Base-by-base conservation (phyloP, 768 basidiomycete genomes). In the Pleurotus giganteus region DNA sequence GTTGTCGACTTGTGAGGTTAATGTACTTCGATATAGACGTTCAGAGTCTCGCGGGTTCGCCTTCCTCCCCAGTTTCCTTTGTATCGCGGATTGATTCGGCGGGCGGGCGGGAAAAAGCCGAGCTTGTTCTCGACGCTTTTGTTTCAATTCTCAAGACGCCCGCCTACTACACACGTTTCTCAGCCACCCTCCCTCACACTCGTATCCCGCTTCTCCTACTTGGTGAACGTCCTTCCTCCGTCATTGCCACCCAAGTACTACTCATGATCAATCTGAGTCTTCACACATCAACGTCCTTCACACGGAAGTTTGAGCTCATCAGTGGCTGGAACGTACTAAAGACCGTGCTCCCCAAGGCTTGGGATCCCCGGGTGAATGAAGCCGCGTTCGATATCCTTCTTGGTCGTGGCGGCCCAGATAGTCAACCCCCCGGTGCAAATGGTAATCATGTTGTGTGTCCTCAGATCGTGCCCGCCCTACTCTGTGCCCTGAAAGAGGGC, bases 321-420 rank as follows among this genome's bases (percentile, higher is more conserved):
- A 86, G 86, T 50, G 94, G 94, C 7, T 96, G 93, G 88, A 84
- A 76, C 43, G 75, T 88, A 2, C 65, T 96, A 31, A 87, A 84
- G 65, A 77, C 76, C 3, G 79, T 87, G 24, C 63, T 95, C 17
- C 89, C 92, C 0, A 61, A 66, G 19, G 73, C 76, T 42, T 96
- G 94, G 94, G 78, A 87, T 59, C 65, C 71, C 6, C 74, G 67
- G 15, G 84, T 94, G 12, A 86, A 91, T 56, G 74, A 74, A 23
- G 81, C 82, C 19, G 82, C 86, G 9, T 84, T 93, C 58, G 83
- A 87, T 56, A 67, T 94, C 2, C 70, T 95, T 13, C 65, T 90
- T 3, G 89, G 86, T 9, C 71, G 77, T n/a, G 61, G 63, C 9
- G 46, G 55, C 24, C 53, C 60, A 17, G 45, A 66, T 34, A 63